Base-by-base conservation (phyloP, 2,329 filamentous ascomycete genomes). In the Colletotrichum caudatum region DNA sequence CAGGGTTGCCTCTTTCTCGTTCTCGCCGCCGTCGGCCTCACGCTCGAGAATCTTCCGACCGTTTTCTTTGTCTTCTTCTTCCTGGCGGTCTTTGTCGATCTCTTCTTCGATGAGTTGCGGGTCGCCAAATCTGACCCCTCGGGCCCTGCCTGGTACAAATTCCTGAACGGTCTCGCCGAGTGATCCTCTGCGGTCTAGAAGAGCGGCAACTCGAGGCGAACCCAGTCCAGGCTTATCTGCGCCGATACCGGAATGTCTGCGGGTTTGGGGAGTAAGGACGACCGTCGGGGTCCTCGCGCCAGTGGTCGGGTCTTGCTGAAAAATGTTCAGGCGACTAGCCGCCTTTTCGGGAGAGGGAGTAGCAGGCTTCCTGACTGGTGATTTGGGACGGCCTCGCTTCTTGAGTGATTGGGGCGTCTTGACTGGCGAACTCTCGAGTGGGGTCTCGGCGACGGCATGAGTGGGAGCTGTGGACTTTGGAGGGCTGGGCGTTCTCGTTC, bases 181-280 rank as follows among this genome's bases (percentile, higher is more conserved):
- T 1, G 93, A 94, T 57, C 84, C 87, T 60, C 93, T 88, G 44
- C 90, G 89, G 74, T 93, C 92, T 44, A 95, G 86, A 41, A 94
- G 85, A 37, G 90, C 91, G 29, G 92, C 86, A 65, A 95, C 88
- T 64, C 89, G 90, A 6, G 93, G 93, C 0, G 93, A 95, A 8
- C 93, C 93, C 66, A 95, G 86, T 0, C 93, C 93, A 73, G 87
- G 83, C 74, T 88, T 89, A 76, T 94, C 93, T 73, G 89, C 88
- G 29, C 93, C 92, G 72, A 94, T 78, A 0, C 92, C 92, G 18
- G 91, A 92, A 20, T 91, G 87, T 56, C 85, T 84, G 37, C 91
- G 86, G 46, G 79, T 79, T 69, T 89, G 87, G 3, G 91, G 90
- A 3, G 88, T 92, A 8, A 94, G 79, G 16, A 93, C 81, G 61